Percentiles rank a stretch among this genome's conserved stretches.
phyloP scores from a whole-genome alignment of 202 grass and related monocot genomes.

The Cymbopogon flexuosus region DNA sequence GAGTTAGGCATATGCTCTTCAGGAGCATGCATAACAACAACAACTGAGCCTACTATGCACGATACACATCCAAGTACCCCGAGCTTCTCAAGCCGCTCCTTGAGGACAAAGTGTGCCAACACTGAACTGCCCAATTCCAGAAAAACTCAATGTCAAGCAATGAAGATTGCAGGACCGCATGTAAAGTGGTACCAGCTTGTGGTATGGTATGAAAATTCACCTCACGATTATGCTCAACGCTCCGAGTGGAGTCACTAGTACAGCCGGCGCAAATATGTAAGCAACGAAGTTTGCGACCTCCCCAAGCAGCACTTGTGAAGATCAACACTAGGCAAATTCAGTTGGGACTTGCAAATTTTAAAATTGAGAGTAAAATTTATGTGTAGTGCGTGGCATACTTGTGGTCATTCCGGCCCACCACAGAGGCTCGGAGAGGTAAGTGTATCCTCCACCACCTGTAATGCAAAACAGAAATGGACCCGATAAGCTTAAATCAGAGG shows the following conservation, averaged over 20 bases:
- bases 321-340: constrained; percentile 34
- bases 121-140: constrained; percentile 54
- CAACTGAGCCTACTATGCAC: constrained; percentile 88
- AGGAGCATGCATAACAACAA: constrained; percentile 86
- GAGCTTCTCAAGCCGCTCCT: constrained; percentile 69
- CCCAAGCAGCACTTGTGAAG: constrained; percentile 66
- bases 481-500: background rate
- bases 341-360: background rate
- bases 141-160: background rate
- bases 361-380: background rate
- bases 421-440: constrained; percentile 74
- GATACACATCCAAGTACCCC: constrained; percentile 83
- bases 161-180: background rate
- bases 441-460: constrained; percentile 77
- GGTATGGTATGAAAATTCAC: constrained; percentile 32
- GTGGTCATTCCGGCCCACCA: constrained; percentile 97
- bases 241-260: constrained; percentile 91
- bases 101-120: constrained; percentile 80
- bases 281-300: constrained; percentile 93
- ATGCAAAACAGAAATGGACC: background rate
- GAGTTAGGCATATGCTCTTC: constrained; percentile 68
- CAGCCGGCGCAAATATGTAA: constrained; percentile 80
- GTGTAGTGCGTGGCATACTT: constrained; percentile 41
- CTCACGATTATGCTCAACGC: constrained; percentile 92
- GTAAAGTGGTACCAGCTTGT: background rate